Evolutionary conservation across 176 grass and related monocot species (phyloP).

Genomic region (Oryza officinalis): DNA sequence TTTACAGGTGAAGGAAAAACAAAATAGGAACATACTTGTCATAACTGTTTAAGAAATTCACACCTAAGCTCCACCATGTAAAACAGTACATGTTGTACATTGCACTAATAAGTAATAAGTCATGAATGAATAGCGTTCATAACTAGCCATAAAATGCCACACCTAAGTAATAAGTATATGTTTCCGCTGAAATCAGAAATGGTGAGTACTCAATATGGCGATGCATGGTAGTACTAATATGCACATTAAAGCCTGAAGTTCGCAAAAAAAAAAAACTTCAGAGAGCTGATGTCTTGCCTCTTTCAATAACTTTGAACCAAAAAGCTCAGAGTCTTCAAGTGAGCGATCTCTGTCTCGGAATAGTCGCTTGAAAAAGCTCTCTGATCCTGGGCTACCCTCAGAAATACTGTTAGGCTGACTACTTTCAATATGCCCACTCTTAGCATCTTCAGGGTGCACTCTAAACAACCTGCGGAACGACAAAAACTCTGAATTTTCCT

Average conservation of each 20-base stretch:
- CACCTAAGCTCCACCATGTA: background rate
- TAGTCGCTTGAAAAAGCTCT: constrained; percentile 86
- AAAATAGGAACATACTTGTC: background rate
- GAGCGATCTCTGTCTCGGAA: constrained; percentile 87
- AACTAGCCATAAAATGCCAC: constrained; percentile 19
- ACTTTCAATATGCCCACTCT: constrained; percentile 54
- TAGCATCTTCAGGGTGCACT: constrained; percentile 87
- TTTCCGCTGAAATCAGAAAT: background rate
- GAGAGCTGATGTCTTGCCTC: constrained; percentile 54
- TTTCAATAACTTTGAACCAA: constrained; percentile 65
- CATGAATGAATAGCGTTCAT: background rate
- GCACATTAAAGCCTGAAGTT: background rate
- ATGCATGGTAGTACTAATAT: constrained; percentile 11
- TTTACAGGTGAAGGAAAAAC: background rate
- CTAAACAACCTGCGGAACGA: constrained; percentile 94
- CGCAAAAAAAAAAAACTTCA: constrained; percentile 14
- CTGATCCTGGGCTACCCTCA: constrained; percentile 92
- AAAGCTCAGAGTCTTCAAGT: constrained; percentile 86
- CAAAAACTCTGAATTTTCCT: constrained; percentile 83
- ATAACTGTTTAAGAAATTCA: constrained; percentile 6
- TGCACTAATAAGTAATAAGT: constrained; percentile 21
- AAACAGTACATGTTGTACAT: background rate
- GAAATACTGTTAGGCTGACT: constrained; percentile 50
- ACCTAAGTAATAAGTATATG: background rate
- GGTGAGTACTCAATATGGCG: constrained; percentile 12